Percentiles rank a stretch among this genome's conserved stretches.
Evolutionary conservation across 1,284 basidiomycete species (phyloP).

Genomic region (Cryptococcus floricola): DNA sequence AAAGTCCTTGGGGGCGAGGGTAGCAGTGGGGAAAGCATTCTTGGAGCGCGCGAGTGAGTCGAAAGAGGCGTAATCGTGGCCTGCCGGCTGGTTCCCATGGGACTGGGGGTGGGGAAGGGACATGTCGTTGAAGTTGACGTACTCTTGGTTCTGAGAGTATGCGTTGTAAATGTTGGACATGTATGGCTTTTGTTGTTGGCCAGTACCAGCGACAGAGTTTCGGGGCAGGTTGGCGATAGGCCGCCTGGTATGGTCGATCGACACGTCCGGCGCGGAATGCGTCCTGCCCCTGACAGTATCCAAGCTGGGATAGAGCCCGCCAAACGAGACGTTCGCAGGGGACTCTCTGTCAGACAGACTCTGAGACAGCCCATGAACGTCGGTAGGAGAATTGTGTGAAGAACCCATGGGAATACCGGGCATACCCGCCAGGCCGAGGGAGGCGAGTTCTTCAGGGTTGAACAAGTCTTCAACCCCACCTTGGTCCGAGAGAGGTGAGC

Average conservation of each 20-base stretch:
- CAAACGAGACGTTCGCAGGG: slow-evolving; percentile 26
- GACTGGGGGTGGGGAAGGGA: neutral
- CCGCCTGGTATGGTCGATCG: slow-evolving; percentile 20
- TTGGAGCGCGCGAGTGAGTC: slow-evolving; percentile 39
- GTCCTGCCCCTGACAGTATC: slow-evolving; percentile 30
- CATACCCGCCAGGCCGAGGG: slow-evolving; percentile 49
- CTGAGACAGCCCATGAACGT: neutral
- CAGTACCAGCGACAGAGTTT: slow-evolving; percentile 4
- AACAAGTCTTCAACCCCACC: slow-evolving; percentile 45
- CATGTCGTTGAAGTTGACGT: slow-evolving; percentile 2
- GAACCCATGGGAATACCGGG: slow-evolving; percentile 42
- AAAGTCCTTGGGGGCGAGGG: slow-evolving; percentile 37
- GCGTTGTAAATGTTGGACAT: slow-evolving; percentile 19
- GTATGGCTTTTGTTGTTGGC: slow-evolving; percentile 11
- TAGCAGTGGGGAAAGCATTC: slow-evolving; percentile 25
- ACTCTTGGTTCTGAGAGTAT: slow-evolving; percentile 6
- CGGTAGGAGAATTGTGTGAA: slow-evolving; percentile 3
- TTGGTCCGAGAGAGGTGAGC: slow-evolving; percentile 43
- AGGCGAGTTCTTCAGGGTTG: slow-evolving; percentile 48
- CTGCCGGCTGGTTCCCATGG: slow-evolving; percentile 2
- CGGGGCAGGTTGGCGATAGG: slow-evolving; percentile 28
- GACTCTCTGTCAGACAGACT: neutral
- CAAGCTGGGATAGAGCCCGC: slow-evolving; percentile 39
- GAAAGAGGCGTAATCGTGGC: slow-evolving; percentile 22
- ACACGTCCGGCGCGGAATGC: slow-evolving; percentile 18